Evolutionary conservation across 139 green algal species (phyloP), one percentile per base, ranked within the genome.

Genomic region (Yamagishiella unicocca): DNA sequence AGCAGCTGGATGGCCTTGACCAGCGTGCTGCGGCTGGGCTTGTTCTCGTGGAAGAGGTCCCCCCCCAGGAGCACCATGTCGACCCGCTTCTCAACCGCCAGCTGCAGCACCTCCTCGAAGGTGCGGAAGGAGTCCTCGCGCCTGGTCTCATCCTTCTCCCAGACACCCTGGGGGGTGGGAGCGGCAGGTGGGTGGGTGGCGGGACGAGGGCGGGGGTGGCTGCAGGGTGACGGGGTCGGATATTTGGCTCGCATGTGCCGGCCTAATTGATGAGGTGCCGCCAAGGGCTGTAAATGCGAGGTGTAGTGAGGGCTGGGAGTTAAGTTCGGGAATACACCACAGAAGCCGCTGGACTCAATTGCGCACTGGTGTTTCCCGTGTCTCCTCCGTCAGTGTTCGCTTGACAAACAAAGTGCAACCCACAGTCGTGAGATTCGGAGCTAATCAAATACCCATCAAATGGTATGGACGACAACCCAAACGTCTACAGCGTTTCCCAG

Each of bases 31-130:
- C 95, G 90, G 5, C 91, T 96, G 31, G 97, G 97, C 91, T 98
- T 98, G 94, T 99, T 99, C 79, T 99, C 97, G 87, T 99, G 97
- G 90, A 99, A 99, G 4, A 99, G 91, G 91, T 99, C 98, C 2
- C 98, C 97, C 24, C 96, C 98, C 62, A 99, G 95, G 72, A 99
- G 93, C 76, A 99, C 92, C 35, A 96, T 76, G 92, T 99, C 97
- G 22, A 95, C 97, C 33, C 93, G 80, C 83, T 91, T 66, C 54
- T 76, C 83, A 38, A 89, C 40, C 21, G 93, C 92, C 66, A 91
- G 31, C 68, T 94, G 70, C 78, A 99, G 93, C 31, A 99, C 94
- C 88, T 99, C 97, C 68, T 98, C 95, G 85, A 99, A 99, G 0
- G 96, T 89, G 4, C 84, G 35, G 88, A 99, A 99, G 0, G 96